Conservation (phyloP, 768 basidiomycete genomes). For the Tulasnella sp. region DNA sequence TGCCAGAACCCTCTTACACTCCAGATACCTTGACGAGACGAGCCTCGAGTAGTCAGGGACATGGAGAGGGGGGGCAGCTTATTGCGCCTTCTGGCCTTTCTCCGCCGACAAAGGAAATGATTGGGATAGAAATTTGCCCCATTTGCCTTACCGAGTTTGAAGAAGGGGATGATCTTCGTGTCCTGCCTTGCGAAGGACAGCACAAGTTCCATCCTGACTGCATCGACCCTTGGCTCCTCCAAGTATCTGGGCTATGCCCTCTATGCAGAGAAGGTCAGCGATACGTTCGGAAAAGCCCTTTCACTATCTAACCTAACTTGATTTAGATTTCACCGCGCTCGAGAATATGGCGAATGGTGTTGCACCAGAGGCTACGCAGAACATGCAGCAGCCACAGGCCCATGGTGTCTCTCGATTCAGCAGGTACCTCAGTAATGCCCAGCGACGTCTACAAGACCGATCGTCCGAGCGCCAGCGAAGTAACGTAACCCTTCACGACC, state of each 20-base stretch:
- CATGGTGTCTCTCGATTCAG: background rate
- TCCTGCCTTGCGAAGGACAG: conserved; percentile 82
- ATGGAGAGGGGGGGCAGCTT: too few relatives aligned
- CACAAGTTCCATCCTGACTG: conserved; percentile 84
- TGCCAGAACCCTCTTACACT: too few relatives aligned
- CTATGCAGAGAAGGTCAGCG: conserved; percentile 75
- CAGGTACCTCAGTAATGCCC: conserved; percentile 9
- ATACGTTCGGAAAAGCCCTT: background rate
- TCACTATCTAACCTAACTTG: background rate
- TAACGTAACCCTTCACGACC: background rate
- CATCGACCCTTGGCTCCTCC: conserved; percentile 87
- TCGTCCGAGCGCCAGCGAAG: background rate
- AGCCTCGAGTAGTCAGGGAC: background rate
- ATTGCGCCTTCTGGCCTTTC: background rate
- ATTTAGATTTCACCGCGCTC: conserved; percentile 9
- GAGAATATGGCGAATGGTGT: conserved; percentile 13
- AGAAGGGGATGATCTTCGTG: conserved; percentile 80
- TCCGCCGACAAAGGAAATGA: conserved; percentile 37
- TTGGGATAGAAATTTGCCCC: conserved; percentile 79
- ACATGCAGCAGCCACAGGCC: background rate
- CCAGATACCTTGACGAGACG: background rate
- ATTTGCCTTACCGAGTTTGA: conserved; percentile 94
- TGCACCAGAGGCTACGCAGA: conserved; percentile 1
- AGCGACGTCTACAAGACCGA: conserved; percentile 11
- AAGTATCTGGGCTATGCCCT: conserved; percentile 82